Evolutionary conservation across 805 yeast species (phyloP).

Genomic region (Sporopachydermia quercuum): DNA sequence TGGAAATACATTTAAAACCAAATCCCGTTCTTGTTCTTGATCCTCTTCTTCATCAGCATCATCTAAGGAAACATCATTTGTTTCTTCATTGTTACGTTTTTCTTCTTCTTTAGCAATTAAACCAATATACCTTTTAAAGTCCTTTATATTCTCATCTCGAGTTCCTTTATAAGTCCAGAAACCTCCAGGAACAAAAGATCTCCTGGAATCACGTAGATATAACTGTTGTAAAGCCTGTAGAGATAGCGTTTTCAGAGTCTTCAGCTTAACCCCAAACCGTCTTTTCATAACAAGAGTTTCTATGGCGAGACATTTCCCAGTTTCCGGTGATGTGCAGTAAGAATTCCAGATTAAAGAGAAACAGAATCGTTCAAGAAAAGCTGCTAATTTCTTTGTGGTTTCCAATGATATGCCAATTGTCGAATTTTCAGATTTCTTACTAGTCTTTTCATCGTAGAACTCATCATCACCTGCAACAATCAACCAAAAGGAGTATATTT

Average conservation of each 20-base stretch:
- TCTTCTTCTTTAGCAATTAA: conserved; percentile 31
- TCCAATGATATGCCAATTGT: conserved; percentile 20
- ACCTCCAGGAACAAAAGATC: conserved; percentile 30
- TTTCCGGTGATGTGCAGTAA: conserved; percentile 3
- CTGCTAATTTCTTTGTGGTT: conserved; percentile 26
- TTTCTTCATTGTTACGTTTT: conserved; percentile 10
- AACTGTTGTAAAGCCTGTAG: conserved; percentile 47
- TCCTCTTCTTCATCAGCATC: conserved; percentile 11
- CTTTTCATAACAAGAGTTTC: conserved; percentile 4
- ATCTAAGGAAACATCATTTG: conserved; percentile 11
- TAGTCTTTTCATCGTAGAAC: conserved; percentile 24
- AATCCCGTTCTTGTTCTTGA: conserved; percentile 3
- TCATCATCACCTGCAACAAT: conserved; percentile 55
- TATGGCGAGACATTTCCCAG: not conserved
- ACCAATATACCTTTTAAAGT: conserved; percentile 23
- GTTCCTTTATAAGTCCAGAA: conserved; percentile 35
- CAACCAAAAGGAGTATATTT: conserved; percentile 51
- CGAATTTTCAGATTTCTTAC: conserved; percentile 14
- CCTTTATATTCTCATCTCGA: conserved; percentile 15
- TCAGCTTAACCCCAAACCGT: conserved; percentile 7
- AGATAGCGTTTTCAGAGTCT: conserved; percentile 21
- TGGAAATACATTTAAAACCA: too few relatives aligned
- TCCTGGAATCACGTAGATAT: conserved; percentile 49
- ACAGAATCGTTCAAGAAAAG: conserved; percentile 35
- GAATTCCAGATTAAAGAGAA: conserved; percentile 31